Conservation (phyloP, 257 asterid species). For the Asclepias syriaca region DNA sequence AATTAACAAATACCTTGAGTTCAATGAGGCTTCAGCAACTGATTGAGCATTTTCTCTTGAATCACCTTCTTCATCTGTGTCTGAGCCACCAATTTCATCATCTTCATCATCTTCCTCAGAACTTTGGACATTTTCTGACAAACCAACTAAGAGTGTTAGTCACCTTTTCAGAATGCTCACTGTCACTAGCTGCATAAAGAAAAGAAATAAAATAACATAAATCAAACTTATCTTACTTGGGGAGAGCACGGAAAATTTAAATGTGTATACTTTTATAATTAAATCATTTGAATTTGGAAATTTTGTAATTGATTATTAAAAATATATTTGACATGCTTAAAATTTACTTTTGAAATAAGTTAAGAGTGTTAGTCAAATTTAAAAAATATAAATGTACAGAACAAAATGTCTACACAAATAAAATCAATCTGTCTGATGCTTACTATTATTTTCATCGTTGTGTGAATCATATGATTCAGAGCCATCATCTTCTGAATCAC, state of each 20-base stretch:
- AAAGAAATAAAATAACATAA: not conserved
- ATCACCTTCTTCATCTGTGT: constrained; percentile 56
- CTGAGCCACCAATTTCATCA: constrained; percentile 34
- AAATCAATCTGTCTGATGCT: not conserved
- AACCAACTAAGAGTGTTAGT: too few relatives aligned
- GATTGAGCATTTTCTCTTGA: constrained; percentile 24
- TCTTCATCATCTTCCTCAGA: constrained; percentile 32
- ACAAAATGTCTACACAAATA: too few relatives aligned
- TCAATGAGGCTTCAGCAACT: constrained; percentile 30
- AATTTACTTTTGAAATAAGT: too few relatives aligned
- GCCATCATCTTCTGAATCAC: constrained; percentile 46
- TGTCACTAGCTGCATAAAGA: constrained; percentile 36
- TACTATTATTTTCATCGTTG: constrained; percentile 35
- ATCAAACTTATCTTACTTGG: not conserved
- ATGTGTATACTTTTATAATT: too few relatives aligned
- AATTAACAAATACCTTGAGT: constrained; percentile 37
- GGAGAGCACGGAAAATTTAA: not conserved
- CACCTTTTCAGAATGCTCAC: constrained; percentile 23
- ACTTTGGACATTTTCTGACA: constrained; percentile 35
- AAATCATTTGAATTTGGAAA: too few relatives aligned
- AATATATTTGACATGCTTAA: too few relatives aligned
- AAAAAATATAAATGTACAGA: too few relatives aligned
- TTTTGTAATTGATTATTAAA: too few relatives aligned
- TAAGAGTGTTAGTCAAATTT: too few relatives aligned
- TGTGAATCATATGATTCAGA: constrained; percentile 32